Evolutionary conservation across 192 early-diverging fungal genomes (phyloP).

Genomic region (Umbelopsis sp.): DNA sequence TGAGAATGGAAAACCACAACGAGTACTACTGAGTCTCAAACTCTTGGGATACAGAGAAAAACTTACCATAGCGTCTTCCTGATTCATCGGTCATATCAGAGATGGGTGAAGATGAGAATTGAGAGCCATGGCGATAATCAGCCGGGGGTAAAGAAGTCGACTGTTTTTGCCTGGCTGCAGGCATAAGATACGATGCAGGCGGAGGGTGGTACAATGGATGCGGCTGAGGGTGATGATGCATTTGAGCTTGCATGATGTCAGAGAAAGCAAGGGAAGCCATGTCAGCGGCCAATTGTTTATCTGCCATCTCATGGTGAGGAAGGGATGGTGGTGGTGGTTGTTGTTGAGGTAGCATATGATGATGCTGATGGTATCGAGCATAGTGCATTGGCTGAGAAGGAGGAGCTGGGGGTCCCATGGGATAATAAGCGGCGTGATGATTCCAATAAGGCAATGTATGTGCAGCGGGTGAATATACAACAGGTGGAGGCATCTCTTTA

Average conservation of each 20-base stretch:
- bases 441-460: conserved; percentile 12
- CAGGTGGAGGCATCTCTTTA: conserved; percentile 12
- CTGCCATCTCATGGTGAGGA: neutral
- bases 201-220: conserved; percentile 7
- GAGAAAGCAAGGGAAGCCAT: conserved; percentile 16
- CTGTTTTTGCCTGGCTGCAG: neutral
- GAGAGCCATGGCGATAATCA: conserved; percentile 5
- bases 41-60: neutral
- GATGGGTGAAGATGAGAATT: conserved; percentile 8
- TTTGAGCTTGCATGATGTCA: conserved; percentile 18
- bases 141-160: conserved; percentile 4
- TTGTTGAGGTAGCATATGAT: neutral
- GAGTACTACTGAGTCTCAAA: neutral
- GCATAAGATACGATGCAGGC: neutral
- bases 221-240: neutral
- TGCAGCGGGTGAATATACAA: conserved; percentile 17
- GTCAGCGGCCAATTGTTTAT: neutral
- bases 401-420: neutral
- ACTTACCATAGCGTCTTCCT: conserved; percentile 10
- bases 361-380: neutral
- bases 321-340: neutral
- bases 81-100: conserved; percentile 12
- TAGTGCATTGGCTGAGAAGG: conserved; percentile 1
- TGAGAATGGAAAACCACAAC: conserved; percentile 7
- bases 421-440: conserved; percentile 1